A percentile compares a stretch with the other conserved stretches of the same genome.
phyloP scores from a whole-genome alignment of 2,329 filamentous ascomycete species.

The Xylariales sp. region DNA sequence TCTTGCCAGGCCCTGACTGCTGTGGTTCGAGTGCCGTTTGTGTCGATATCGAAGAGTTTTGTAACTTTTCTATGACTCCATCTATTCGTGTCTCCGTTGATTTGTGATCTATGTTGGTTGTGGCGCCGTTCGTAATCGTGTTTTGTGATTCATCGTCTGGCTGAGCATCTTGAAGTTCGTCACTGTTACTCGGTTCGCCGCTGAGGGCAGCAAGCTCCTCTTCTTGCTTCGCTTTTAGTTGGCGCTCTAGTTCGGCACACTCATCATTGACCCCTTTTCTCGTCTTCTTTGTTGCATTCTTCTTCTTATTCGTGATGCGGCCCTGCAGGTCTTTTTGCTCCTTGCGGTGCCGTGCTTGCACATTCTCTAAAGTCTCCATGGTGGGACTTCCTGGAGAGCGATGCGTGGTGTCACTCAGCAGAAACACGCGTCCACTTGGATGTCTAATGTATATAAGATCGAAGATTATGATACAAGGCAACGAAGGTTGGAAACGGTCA shows the following conservation, averaged over 20 bases:
- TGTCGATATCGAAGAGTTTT: slow-evolving; percentile 14
- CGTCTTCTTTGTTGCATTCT: slow-evolving; percentile 87
- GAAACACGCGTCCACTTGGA: no score
- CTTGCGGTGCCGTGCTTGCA: slow-evolving; percentile 77
- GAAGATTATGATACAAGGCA: no score
- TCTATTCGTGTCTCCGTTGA: slow-evolving; percentile 15
- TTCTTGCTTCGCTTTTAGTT: slow-evolving; percentile 62
- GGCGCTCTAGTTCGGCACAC: slow-evolving; percentile 65
- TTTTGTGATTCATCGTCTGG: slow-evolving; percentile 18
- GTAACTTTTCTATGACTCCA: slow-evolving; percentile 12
- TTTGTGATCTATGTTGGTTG: slow-evolving; percentile 8
- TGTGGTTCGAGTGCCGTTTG: slow-evolving; percentile 6
- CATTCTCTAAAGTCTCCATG: slow-evolving; percentile 63
- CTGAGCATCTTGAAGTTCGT: slow-evolving; percentile 9
- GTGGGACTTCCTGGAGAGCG: no score
- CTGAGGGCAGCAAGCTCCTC: slow-evolving; percentile 48
- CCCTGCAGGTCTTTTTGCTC: slow-evolving; percentile 84
- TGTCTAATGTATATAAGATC: no score
- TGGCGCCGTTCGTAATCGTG: neutral
- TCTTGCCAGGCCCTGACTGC: slow-evolving; percentile 45
- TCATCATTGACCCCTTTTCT: slow-evolving; percentile 72
- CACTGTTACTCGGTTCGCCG: slow-evolving; percentile 16
- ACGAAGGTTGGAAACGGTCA: no score
- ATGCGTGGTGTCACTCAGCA: no score
- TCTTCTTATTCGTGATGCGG: slow-evolving; percentile 91